These are phyloP conservation scores for Ramaria sp. DNA, from an alignment of 768 basidiomycete genomes.

Conservation along the genomic window DNA sequence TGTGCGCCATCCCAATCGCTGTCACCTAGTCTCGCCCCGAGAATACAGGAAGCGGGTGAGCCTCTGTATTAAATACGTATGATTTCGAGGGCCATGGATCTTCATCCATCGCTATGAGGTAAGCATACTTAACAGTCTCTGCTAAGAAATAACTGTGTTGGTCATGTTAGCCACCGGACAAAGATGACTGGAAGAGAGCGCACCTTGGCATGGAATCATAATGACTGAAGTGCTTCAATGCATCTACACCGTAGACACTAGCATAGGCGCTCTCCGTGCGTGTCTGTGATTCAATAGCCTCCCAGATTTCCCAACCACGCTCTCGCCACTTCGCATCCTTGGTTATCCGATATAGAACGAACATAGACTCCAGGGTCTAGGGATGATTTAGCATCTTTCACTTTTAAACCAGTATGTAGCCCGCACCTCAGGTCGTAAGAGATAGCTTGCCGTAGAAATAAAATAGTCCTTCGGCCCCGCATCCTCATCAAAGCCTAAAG, in stretches of 20 bases:
- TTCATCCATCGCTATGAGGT: constrained; percentile 55
- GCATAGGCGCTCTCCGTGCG: constrained; percentile 13
- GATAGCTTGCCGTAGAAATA: constrained; percentile 31
- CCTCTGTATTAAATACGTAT: constrained; percentile 44
- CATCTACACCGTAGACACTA: constrained; percentile 3
- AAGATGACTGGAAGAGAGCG: not conserved
- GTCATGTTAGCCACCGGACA: not conserved
- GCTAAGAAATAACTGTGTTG: constrained; percentile 39
- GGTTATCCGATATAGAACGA: constrained; percentile 60
- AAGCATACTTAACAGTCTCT: constrained; percentile 61
- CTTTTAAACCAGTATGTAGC: not conserved
- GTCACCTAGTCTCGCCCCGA: not conserved
- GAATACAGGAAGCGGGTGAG: constrained; percentile 70
- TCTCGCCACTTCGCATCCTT: constrained; percentile 59
- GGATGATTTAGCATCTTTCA: not conserved
- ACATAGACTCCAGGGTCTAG: constrained; percentile 66
- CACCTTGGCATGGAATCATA: constrained; percentile 8
- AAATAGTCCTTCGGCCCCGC: constrained; percentile 10
- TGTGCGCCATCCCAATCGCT: too few relatives aligned
- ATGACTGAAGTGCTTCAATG: not conserved
- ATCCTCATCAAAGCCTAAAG: not conserved
- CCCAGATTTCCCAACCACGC: constrained; percentile 60
- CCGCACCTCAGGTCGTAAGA: constrained; percentile 63
- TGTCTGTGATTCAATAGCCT: constrained; percentile 45
- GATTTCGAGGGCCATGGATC: constrained; percentile 41